Conservation (phyloP, 1,139 yeast species). For the Saccharomycopsis phalli region DNA sequence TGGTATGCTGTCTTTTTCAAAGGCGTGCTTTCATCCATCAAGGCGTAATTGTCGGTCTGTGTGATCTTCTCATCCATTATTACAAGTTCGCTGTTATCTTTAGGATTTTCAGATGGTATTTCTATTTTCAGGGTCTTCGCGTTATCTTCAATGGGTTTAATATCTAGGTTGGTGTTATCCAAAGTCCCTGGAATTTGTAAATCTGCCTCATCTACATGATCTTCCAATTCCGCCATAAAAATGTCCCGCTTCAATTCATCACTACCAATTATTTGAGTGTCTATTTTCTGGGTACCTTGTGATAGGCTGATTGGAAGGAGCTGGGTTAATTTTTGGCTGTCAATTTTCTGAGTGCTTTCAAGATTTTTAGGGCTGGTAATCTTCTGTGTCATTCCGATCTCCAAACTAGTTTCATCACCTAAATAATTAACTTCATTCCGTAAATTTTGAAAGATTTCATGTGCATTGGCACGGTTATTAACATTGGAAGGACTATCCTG, state of each 20-base stretch:
- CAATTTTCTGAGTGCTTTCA: not conserved
- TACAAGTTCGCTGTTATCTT: not conserved
- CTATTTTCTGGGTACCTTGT: conserved; percentile 1
- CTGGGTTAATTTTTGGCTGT: too few relatives aligned
- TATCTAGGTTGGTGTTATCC: conserved; percentile 3
- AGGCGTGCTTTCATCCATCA: not conserved
- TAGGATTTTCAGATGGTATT: not conserved
- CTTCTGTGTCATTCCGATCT: not conserved
- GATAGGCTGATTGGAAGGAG: too few relatives aligned
- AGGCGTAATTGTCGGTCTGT: not conserved
- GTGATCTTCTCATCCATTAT: not conserved
- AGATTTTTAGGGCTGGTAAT: not conserved
- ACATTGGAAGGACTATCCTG: conserved; percentile 2
- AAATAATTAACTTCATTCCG: too few relatives aligned
- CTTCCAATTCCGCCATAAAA: conserved; percentile 9
- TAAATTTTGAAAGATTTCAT: conserved; percentile 13
- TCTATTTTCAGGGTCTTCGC: not conserved
- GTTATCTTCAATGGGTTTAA: not conserved
- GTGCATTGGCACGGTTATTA: conserved; percentile 3
- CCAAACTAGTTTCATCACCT: too few relatives aligned
- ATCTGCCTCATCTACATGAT: conserved; percentile 6
- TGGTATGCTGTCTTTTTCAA: not conserved
- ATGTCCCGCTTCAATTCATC: conserved; percentile 4
- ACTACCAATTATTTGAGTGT: conserved; percentile 2
- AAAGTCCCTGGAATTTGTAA: conserved; percentile 17